These are phyloP conservation scores for Cladorrhinum sp. DNA, from an alignment of 2,329 filamentous ascomycete species.

Conservation along the genomic window DNA sequence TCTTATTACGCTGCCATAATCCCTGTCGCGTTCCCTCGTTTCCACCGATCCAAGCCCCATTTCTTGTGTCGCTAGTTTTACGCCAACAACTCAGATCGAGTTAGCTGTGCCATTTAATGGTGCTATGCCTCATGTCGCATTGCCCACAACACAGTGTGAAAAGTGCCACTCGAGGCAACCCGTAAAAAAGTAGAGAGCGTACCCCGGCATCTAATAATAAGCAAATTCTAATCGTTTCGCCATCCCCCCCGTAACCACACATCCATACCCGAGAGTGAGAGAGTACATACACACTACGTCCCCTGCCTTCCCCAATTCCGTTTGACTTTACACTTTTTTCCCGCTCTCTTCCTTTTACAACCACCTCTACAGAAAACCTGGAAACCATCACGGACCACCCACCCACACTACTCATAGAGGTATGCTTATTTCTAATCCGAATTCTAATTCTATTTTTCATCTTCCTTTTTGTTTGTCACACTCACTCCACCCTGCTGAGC, in stretches of 20 bases:
- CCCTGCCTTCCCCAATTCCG: background rate
- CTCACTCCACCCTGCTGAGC: too few species aligned
- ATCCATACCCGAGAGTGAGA: background rate
- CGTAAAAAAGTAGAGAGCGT: too few species aligned
- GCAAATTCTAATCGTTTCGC: conserved; percentile 7
- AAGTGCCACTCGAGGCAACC: background rate
- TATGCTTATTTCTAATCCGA: too few species aligned
- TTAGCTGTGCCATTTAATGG: conserved; percentile 8
- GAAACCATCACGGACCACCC: background rate
- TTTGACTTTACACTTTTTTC: background rate
- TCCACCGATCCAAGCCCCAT: conserved; percentile 9
- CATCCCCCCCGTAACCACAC: background rate
- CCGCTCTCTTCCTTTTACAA: background rate
- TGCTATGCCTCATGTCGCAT: background rate
- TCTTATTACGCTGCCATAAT: conserved; percentile 19
- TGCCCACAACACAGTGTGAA: background rate
- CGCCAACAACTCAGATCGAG: conserved; percentile 18
- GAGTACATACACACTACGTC: background rate
- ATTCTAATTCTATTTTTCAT: background rate
- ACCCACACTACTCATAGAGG: too few species aligned
- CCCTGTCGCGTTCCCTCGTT: conserved; percentile 16
- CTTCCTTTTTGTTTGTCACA: background rate
- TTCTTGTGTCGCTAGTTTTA: conserved; percentile 19
- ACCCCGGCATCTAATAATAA: conserved; percentile 10
- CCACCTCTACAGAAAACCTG: background rate